Base-by-base conservation (phyloP, 1,284 basidiomycete species). In the Puccinia sorghi region DNA sequence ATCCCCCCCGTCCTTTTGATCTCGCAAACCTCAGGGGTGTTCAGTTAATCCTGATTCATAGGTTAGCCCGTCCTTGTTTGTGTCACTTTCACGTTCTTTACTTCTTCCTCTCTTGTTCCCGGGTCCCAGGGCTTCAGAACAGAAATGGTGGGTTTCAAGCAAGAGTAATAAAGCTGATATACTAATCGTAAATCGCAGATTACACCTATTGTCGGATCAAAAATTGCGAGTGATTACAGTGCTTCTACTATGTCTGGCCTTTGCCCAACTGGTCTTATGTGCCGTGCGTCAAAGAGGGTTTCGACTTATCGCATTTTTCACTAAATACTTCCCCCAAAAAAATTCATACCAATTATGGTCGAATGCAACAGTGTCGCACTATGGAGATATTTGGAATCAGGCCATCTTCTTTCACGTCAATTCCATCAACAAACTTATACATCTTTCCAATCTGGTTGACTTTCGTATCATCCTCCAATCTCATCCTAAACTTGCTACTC, bases 331-430 rank as follows among this genome's bases (percentile, higher is more conserved):
- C n/a, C n/a, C n/a, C n/a, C n/a, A n/a, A n/a, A n/a, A n/a, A n/a
- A n/a, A n/a, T n/a, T n/a, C n/a, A n/a, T n/a, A n/a, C n/a, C n/a
- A n/a, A n/a, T n/a, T n/a, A n/a, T n/a, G n/a, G n/a, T n/a, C 15
- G 20, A 32, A 46, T 20, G 32, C 32, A 32, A 17, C 41, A 73
- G 72, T 73, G 72, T 41, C 72, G 57, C 4, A 59, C 72, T 32
- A 73, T 61, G 72, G 72, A 73, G 48, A 73, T 73, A 37, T 32
- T 73, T 32, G 72, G 41, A 63, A 63, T 73, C 17, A 50, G 25
- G 20, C 22, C 52, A 7, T 46, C 56, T 11, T 61, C 12, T 46
- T n/a, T 37, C 15, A 41, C 17, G 15, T 59, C 72, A 27, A 27
- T n/a, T 43, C 57, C n/a, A 48, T n/a, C 39, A 37, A 50, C 57